These are phyloP conservation scores for Pelargonium australe DNA, from an alignment of 441 rosid genomes.

Conservation along the genomic window DNA sequence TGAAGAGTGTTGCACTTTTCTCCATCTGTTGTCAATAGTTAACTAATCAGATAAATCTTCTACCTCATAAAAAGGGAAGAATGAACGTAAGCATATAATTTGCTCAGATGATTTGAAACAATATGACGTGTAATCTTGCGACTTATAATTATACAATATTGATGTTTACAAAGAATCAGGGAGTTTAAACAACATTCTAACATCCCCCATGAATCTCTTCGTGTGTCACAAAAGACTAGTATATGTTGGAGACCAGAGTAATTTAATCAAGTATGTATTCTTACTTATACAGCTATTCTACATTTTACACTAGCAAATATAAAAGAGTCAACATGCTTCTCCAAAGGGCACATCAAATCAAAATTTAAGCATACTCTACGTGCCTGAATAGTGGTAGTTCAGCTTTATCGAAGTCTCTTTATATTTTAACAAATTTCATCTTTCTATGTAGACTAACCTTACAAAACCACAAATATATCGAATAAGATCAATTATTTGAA, in stretches of 20 bases:
- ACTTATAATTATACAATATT: too few species aligned
- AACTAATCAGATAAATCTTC: not conserved
- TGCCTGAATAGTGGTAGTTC: not conserved
- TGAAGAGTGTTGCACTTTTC: constrained; percentile 26
- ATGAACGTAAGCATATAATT: not conserved
- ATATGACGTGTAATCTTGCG: too few species aligned
- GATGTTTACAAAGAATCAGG: too few species aligned
- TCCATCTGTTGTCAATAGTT: constrained; percentile 18
- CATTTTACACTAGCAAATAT: too few species aligned
- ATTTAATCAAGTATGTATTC: too few species aligned
- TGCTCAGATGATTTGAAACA: constrained; percentile 4
- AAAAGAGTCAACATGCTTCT: too few species aligned
- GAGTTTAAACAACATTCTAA: too few species aligned
- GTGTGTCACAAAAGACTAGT: too few species aligned
- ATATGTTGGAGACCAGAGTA: too few species aligned
- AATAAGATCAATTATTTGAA: not conserved
- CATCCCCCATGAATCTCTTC: too few species aligned
- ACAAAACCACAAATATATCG: not conserved
- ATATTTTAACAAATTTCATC: not conserved
- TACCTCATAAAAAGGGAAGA: not conserved
- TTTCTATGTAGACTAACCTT: not conserved
- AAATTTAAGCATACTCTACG: not conserved
- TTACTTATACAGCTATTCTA: too few species aligned
- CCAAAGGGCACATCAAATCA: too few species aligned
- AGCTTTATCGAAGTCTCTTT: not conserved